Base-by-base conservation (phyloP, 2,329 filamentous ascomycete genomes). In the Claviceps capensis region DNA sequence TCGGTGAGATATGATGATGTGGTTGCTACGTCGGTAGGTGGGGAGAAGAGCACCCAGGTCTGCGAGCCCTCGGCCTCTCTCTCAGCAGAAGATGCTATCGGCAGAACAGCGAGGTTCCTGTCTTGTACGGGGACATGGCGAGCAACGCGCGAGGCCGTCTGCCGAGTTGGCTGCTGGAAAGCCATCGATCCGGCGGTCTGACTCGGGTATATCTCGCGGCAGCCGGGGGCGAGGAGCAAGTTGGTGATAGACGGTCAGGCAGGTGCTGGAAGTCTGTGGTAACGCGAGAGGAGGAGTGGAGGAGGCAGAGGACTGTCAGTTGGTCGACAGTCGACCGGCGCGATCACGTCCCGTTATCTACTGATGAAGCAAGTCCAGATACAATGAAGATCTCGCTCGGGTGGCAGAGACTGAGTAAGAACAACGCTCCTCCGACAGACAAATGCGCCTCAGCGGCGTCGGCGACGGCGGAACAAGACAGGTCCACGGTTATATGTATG, bases 11-110 rank as follows among this genome's bases (percentile, higher is more conserved):
- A 82, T 5, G 82, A 82, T 11, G 77, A 82, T 11, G 77, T 76
- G 19, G 85, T 83, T 3, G 76, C 78, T 47, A 69, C 69, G 37
- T 83, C 77, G 56, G 82, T 82, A 8, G 77, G 76, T 1, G 88
- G 88, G 7, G 89, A 87, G 73, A 98, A 98, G 57, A 98, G 81
- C 51, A 97, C 85, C 93, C 93, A 98, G 78, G 95, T 91, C 67
- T 93, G 85, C 13, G 87, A 85, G 58, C 90, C 85, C 55, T 86
- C 81, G 54, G 81, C 70, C 44, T 58, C 60, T 22, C 62, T 61
- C 48, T 68, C 67, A 38, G 65, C 58, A 54, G 58, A 49, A 6
- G 48, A 42, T 3, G 48, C 38, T 49, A 46, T 48, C 30, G 52
- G 53, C 60, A 61, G 57, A 61, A 62, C 53, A 48, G 49, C 17